Conservation (phyloP, 2,329 filamentous ascomycete genomes). For the Aspergillus aculeatus region DNA sequence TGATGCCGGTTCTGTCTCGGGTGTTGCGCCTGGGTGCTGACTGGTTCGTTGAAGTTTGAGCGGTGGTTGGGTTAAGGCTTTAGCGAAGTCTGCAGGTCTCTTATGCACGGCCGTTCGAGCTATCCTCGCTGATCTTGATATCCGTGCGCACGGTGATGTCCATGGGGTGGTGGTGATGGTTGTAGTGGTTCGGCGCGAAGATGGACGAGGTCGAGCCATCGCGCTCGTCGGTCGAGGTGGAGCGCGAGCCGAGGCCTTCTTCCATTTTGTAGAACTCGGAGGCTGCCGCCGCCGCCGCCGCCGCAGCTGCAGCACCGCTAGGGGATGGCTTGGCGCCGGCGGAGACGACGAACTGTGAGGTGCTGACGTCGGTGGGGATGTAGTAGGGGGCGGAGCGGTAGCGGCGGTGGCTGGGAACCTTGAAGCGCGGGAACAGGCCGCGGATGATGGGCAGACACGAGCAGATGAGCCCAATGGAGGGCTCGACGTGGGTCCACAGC, state of each 20-base stretch:
- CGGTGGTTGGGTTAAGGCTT: no score
- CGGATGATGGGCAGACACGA: constrained; percentile 37
- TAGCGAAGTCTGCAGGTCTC: no score
- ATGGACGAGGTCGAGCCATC: constrained; percentile 1
- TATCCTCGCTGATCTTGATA: constrained; percentile 28
- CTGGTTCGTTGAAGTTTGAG: no score
- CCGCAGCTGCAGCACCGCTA: constrained; percentile 8
- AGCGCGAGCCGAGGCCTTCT: constrained; percentile 19
- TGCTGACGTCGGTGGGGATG: constrained; percentile 27
- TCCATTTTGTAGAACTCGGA: constrained; percentile 31
- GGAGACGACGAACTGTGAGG: constrained; percentile 20
- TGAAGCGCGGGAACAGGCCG: constrained; percentile 32
- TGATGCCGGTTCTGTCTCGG: no score
- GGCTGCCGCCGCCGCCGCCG: constrained; percentile 26
- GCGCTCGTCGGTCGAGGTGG: not conserved
- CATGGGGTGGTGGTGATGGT: constrained; percentile 3
- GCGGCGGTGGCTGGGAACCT: constrained; percentile 21
- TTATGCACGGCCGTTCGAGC: not conserved
- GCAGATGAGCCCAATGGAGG: constrained; percentile 35
- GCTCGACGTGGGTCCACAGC: constrained; percentile 38
- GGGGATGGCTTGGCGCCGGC: not conserved
- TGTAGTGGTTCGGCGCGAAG: not conserved
- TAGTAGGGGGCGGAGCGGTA: constrained; percentile 26
- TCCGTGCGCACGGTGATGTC: constrained; percentile 34
- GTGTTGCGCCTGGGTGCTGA: no score